Conservation (phyloP, 2,329 filamentous ascomycete genomes). For the Botryosphaeria dothidea region DNA sequence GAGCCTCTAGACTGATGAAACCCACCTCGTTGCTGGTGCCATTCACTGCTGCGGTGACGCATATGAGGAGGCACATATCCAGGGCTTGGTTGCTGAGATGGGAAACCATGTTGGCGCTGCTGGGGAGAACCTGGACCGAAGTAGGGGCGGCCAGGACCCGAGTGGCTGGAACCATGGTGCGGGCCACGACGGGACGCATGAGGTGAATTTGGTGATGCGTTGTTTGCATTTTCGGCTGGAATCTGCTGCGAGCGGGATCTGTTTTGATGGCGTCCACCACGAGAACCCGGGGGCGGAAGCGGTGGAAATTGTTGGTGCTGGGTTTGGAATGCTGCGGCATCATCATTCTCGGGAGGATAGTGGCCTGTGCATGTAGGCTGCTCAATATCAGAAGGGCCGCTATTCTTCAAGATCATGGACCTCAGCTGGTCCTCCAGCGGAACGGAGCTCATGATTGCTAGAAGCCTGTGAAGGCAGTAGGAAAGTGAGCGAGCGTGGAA, state of each 20-base stretch:
- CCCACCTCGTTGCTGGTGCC: constrained; percentile 2
- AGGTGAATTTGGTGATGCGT: not conserved
- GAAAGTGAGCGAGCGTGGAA: not conserved
- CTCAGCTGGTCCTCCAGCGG: constrained; percentile 60
- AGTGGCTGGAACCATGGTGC: not conserved
- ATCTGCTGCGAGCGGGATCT: not conserved
- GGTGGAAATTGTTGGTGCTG: not conserved
- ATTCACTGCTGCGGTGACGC: constrained; percentile 2
- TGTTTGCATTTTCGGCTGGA: not conserved
- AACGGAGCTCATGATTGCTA: constrained; percentile 4
- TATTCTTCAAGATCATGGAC: constrained; percentile 59
- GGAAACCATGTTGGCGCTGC: not conserved
- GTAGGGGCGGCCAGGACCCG: not conserved
- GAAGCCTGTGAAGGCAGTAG: not conserved
- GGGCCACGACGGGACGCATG: not conserved
- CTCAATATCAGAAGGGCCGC: not conserved
- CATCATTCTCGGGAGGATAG: not conserved
- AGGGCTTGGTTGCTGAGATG: not conserved
- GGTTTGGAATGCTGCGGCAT: not conserved
- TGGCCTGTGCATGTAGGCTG: not conserved
- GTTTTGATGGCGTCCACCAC: not conserved
- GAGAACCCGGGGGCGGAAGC: not conserved
- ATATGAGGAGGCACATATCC: constrained; percentile 11
- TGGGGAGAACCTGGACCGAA: not conserved
- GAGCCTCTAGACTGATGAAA: not conserved